Base-by-base conservation (phyloP, 2,329 filamentous ascomycete genomes). In the Delphinella strobiligena region DNA sequence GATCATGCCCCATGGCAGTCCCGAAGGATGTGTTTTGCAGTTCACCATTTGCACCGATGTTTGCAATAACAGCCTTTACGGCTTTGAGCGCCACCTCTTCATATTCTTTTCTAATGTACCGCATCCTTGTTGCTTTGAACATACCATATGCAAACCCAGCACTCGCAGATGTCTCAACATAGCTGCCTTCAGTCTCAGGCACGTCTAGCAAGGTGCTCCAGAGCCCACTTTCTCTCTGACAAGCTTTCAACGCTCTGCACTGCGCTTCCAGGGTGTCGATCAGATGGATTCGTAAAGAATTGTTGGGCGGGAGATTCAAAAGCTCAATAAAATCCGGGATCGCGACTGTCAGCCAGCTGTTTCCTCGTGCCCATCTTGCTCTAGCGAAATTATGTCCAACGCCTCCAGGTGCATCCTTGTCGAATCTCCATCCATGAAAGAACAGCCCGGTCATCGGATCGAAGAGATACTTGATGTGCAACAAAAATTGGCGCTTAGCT, bases 401-500 rank as follows among this genome's bases (percentile, higher is more conserved):
- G 17, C 57, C 51, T 0, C 76, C 80, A 7, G 43, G 53, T 11
- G 50, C 49, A 22, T 72, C 72, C 1, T 77, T 71, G 36, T 79
- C 71, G 49, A 86, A 88, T 8, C 79, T 80, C 83, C 83, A 89
- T 19, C 83, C 83, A 58, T 89, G 83, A 65, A 81, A 88, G 59
- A 82, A 89, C 0, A 88, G 65, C 0, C 83, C 82, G 0, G 80
- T 77, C 42, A 69, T 68, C 5, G 74, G 68, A 55, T 89, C 83
- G 49, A 81, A 82, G 0, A 89, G 71, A 55, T 87, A 88, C 54
- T 87, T 79, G 49, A 86, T 74, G 50, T 88, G 83, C 11, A 86
- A 61, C 32, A 88, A 66, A 53, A 87, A 86, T 58, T 88, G 83
- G 5, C 73, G 67, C 62, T 85, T 85, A 9, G 82, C 82, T 60